phyloP scores from a whole-genome alignment of 345 rosid genomes.

The Hibiscus mutabilis region DNA sequence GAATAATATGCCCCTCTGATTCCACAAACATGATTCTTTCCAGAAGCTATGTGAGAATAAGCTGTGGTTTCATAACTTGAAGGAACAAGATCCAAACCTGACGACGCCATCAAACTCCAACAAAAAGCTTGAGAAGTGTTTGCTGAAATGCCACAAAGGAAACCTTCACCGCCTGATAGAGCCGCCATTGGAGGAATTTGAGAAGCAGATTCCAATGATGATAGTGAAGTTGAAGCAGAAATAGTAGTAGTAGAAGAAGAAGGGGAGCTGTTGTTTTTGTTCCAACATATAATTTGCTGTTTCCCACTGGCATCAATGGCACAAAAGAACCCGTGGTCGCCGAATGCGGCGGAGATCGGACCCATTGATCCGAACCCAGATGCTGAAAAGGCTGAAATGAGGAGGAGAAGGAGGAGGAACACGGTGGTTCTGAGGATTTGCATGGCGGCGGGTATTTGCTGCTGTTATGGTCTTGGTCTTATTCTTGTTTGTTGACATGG shows the following conservation, averaged over 20 bases:
- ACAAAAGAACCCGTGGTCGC: conserved; percentile 67
- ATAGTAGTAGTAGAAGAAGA: conserved; percentile 13
- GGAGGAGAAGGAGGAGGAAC: conserved; percentile 25
- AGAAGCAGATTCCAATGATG: background rate
- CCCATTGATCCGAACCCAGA: conserved; percentile 83
- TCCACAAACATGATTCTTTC: conserved; percentile 79
- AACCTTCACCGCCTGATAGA: conserved; percentile 9
- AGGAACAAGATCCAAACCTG: conserved; percentile 68
- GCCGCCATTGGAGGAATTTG: conserved; percentile 9
- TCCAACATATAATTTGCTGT: conserved; percentile 2
- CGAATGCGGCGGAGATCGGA: conserved; percentile 72
- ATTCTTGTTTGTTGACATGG: conserved; percentile 20
- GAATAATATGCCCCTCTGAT: conserved; percentile 79
- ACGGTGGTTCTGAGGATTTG: conserved; percentile 12
- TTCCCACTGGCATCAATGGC: conserved; percentile 43
- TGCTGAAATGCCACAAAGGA: background rate
- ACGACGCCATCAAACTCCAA: conserved; percentile 42
- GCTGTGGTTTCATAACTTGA: conserved; percentile 36
- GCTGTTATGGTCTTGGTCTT: background rate
- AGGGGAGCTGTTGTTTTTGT: conserved; percentile 25
- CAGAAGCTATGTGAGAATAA: conserved; percentile 79
- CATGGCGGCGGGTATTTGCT: conserved; percentile 30
- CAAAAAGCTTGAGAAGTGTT: conserved; percentile 37
- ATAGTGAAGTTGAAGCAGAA: conserved; percentile 10
- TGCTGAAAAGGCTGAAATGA: conserved; percentile 23